Percentiles rank a stretch among this genome's conserved stretches.
These are phyloP conservation scores for Suillus alpinus DNA, from an alignment of 768 basidiomycete species.

Conservation along the genomic window DNA sequence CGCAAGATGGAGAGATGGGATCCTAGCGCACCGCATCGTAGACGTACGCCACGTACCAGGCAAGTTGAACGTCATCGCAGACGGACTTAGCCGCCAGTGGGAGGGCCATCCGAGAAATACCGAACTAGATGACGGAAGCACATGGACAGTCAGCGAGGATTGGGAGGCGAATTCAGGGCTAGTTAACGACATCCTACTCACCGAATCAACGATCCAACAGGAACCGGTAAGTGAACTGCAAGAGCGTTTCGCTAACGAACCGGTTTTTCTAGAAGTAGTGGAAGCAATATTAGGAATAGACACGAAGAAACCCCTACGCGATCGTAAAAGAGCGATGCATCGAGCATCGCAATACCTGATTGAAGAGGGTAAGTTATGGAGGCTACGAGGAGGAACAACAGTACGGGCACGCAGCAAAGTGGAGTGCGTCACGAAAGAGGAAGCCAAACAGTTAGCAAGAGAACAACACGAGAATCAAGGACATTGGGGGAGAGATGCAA, in stretches of 20 bases:
- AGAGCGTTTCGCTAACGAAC: constrained; percentile 13
- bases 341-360: constrained; percentile 14
- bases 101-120: neutral
- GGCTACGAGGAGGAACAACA: constrained; percentile 6
- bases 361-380: constrained; percentile 13
- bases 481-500: constrained; percentile 9
- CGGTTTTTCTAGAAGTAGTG: constrained; percentile 14
- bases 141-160: constrained; percentile 26
- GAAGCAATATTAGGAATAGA: constrained; percentile 16
- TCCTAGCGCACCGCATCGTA: constrained; percentile 23
- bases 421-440: neutral
- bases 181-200: constrained; percentile 9
- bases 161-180: constrained; percentile 22
- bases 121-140: constrained; percentile 9
- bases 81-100: constrained; percentile 20
- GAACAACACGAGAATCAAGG: constrained; percentile 3
- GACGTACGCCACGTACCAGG: constrained; percentile 24
- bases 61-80: constrained; percentile 17
- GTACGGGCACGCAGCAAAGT: neutral
- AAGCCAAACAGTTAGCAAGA: neutral
- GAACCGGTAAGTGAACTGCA: too few relatives aligned
- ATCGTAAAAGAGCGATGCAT: constrained; percentile 16
- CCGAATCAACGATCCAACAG: too few relatives aligned
- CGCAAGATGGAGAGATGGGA: constrained; percentile 27
- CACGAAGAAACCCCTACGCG: constrained; percentile 7